Base-by-base conservation (phyloP, 352 stramenopile species). In the Phytophthora pseudosyringae region DNA sequence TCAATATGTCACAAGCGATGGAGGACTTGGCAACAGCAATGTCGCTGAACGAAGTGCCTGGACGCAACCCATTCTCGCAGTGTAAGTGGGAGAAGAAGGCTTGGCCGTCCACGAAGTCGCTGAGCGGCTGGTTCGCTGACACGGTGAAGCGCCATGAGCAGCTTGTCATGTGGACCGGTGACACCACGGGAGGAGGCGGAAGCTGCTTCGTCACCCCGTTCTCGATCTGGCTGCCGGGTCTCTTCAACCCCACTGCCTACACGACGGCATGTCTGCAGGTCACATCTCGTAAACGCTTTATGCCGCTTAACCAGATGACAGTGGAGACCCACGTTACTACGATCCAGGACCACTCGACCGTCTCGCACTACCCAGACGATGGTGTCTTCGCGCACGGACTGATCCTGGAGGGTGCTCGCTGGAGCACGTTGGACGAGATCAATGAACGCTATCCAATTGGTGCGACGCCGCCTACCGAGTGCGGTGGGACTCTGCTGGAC, bases 181-280 rank as follows among this genome's bases (percentile, higher is more conserved):
- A 98, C 61, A 72, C 56, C 11, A 61, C 59, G 3, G 56, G 59
- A 41, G 65, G 59, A 43, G 68, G 68, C 5, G 67, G 56, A 46
- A 59, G 16, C 12, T 76, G 59, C 51, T 93, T 99, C 52, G 82
- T 96, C 50, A 98, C 90, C 47, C 88, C 88, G 15, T 94, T 93
- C 47, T 97, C 90, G n/a, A 91, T 99, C 31, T 99, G 96, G 97
- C 77, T 99, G 21, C 90, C 93, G 0, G 97, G 94, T 0, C 79
- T 99, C 5, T 99, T 99, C 68, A 99, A 98, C 62, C 97, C 96
- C 15, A 98, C 90, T 11, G 92, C 91, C 21, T 99, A 98, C 78
- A 95, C 98, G 44, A 99, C 96, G 0, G 97, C 96, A 29, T 96
- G 98, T 64, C 83, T 98, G 56, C 97, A 99, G 69, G 94, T 99